A percentile compares a stretch with the other conserved stretches of the same genome.
These are phyloP conservation scores for Botrytis fabae DNA, from an alignment of 2,329 filamentous ascomycete genomes.

Conservation along the genomic window DNA sequence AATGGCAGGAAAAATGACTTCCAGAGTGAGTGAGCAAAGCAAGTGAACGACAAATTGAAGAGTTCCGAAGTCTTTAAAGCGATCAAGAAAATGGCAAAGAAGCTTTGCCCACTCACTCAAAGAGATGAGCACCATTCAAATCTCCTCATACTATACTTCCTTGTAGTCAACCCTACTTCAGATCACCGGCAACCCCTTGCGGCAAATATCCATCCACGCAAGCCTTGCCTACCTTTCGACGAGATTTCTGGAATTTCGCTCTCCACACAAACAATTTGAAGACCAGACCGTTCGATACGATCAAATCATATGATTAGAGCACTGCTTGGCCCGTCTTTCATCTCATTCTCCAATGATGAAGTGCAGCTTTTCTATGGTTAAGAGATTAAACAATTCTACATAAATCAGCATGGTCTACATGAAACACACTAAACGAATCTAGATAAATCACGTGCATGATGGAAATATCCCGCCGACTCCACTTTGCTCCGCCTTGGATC, in stretches of 20 bases:
- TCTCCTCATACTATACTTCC: neutral
- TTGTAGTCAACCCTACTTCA: neutral
- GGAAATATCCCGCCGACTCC: neutral
- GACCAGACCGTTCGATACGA: neutral
- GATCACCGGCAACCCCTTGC: neutral
- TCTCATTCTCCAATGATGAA: neutral
- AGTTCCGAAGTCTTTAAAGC: neutral
- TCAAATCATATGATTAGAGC: neutral
- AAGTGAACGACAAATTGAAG: neutral
- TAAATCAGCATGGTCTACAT: neutral
- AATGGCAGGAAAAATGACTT: constrained; percentile 2
- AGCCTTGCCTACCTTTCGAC: neutral
- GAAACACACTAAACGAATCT: neutral
- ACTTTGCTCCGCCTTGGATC: neutral
- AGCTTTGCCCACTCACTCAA: neutral
- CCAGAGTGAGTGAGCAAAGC: neutral
- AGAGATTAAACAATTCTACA: neutral
- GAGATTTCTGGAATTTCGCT: neutral
- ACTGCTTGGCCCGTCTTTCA: neutral
- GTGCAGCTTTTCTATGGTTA: neutral
- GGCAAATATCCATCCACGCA: neutral
- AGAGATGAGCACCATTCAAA: neutral
- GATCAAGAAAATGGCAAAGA: neutral
- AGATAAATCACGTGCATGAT: neutral
- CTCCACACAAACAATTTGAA: neutral